These are phyloP conservation scores for Paraphaeosphaeria minitans DNA, from an alignment of 2,329 filamentous ascomycete genomes.

Conservation along the genomic window DNA sequence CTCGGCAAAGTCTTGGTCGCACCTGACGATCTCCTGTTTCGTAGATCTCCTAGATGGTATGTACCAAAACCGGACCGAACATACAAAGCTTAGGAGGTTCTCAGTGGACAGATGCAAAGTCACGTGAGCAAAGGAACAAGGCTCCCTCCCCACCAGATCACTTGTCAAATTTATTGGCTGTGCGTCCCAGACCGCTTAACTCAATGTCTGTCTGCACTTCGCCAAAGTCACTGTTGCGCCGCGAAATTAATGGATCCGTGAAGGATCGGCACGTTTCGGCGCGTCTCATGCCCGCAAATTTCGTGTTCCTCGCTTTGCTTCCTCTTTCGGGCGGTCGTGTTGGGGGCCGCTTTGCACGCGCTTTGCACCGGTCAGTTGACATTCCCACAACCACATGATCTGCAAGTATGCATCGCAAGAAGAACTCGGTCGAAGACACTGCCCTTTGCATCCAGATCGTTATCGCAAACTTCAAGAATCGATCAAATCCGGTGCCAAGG, in stretches of 20 bases:
- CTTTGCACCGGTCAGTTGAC: background rate
- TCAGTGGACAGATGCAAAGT: too few relatives aligned
- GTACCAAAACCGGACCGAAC: too few relatives aligned
- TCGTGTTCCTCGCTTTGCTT: background rate
- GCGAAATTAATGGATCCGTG: background rate
- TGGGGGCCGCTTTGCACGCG: background rate
- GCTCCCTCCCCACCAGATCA: too few relatives aligned
- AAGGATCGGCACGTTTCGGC: background rate
- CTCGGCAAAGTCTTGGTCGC: too few relatives aligned
- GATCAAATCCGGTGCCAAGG: too few relatives aligned
- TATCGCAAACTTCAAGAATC: background rate
- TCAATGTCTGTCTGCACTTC: background rate
- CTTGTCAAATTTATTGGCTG: too few relatives aligned
- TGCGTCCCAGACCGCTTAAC: background rate
- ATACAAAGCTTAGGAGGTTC: too few relatives aligned
- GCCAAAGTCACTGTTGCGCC: too few relatives aligned
- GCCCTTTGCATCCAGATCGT: background rate
- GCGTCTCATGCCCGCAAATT: background rate
- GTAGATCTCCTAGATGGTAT: too few relatives aligned
- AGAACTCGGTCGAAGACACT: background rate
- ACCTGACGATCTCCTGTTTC: too few relatives aligned
- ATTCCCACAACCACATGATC: background rate
- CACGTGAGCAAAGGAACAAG: too few relatives aligned
- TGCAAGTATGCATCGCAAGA: background rate
- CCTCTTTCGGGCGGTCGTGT: background rate